Percentiles rank a stretch among this genome's conserved stretches.
Evolutionary conservation across 75 land plant species (phyloP).

Genomic region (Selaginella moellendorffii): DNA sequence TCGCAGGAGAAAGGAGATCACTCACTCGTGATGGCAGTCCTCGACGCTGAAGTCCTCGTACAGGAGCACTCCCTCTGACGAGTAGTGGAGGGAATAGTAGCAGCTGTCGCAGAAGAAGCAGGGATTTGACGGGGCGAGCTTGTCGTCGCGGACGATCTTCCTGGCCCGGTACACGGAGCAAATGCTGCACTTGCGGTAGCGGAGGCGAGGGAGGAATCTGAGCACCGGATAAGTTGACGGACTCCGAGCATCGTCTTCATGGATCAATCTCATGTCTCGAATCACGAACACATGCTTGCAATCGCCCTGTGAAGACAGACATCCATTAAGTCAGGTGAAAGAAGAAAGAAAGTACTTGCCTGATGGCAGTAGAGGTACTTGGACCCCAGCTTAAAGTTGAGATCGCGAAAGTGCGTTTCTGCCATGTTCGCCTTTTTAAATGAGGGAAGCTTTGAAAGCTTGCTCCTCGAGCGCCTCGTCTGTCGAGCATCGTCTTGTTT

Average conservation of each 20-base stretch:
- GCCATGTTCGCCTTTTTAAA: conserved; percentile 51
- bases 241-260: conserved; percentile 63
- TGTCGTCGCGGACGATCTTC: conserved; percentile 74
- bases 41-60: conserved; percentile 48
- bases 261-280: conserved; percentile 71
- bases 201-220: conserved; percentile 32
- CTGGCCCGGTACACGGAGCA: conserved; percentile 56
- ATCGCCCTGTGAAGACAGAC: conserved; percentile 40
- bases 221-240: conserved; percentile 51
- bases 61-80: conserved; percentile 31
- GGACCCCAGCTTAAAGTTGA: conserved; percentile 54
- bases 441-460: conserved; percentile 27
- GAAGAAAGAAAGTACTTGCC: conserved; percentile 19
- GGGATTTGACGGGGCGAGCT: conserved; percentile 64
- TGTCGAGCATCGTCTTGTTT: conserved; percentile 38
- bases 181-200: conserved; percentile 53
- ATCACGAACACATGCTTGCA: conserved; percentile 78
- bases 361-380: conserved; percentile 90
- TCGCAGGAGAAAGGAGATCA: too few relatives aligned
- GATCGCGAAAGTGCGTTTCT: conserved; percentile 42
- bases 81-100: conserved; percentile 66
- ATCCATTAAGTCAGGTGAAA: background rate
- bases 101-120: conserved; percentile 83
- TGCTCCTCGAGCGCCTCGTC: conserved; percentile 31
- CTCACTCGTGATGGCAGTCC: conserved; percentile 40